phyloP scores from a whole-genome alignment of 192 early-diverging fungal genomes.

The Rhizophlyctis rosea region DNA sequence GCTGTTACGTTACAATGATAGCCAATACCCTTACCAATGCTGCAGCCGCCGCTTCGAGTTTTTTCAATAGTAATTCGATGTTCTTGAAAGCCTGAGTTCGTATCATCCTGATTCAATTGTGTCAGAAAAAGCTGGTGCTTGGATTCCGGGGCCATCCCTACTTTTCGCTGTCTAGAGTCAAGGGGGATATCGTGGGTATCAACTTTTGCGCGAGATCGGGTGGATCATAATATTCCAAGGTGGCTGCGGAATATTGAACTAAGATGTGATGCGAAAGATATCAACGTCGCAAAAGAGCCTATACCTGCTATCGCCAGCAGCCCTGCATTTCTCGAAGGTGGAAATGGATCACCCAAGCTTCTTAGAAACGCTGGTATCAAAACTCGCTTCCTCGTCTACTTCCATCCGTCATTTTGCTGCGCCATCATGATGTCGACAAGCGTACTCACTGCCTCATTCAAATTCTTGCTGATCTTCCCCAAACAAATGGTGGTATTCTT shows the following conservation, averaged over 20 bases:
- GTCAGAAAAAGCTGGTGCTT: constrained; percentile 21
- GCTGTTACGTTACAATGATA: too few species aligned
- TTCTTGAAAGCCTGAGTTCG: constrained; percentile 81
- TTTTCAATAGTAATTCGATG: constrained; percentile 62
- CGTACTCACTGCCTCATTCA: constrained; percentile 71
- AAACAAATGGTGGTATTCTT: constrained; percentile 90
- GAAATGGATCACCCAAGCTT: constrained; percentile 82
- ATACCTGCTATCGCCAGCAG: constrained; percentile 58
- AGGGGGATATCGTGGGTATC: constrained; percentile 66
- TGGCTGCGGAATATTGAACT: constrained; percentile 49
- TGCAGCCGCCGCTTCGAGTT: constrained; percentile 67
- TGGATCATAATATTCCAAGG: constrained; percentile 65
- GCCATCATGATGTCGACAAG: neutral
- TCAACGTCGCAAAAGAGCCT: too few species aligned
- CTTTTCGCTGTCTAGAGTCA: constrained; percentile 80
- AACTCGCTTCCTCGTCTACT: constrained; percentile 72
- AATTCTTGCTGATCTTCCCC: constrained; percentile 81
- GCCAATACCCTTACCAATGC: too few species aligned
- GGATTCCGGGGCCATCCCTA: constrained; percentile 25
- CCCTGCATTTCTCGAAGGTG: constrained; percentile 81
- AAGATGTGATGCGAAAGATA: too few species aligned
- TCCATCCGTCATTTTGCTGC: too few species aligned
- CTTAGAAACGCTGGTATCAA: constrained; percentile 81
- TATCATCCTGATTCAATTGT: constrained; percentile 69
- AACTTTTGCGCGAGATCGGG: constrained; percentile 68